Percentiles rank a stretch among this genome's conserved stretches.
These are phyloP conservation scores for Trichoderma virens DNA, from an alignment of 495 filamentous ascomycete species.

Conservation along the genomic window DNA sequence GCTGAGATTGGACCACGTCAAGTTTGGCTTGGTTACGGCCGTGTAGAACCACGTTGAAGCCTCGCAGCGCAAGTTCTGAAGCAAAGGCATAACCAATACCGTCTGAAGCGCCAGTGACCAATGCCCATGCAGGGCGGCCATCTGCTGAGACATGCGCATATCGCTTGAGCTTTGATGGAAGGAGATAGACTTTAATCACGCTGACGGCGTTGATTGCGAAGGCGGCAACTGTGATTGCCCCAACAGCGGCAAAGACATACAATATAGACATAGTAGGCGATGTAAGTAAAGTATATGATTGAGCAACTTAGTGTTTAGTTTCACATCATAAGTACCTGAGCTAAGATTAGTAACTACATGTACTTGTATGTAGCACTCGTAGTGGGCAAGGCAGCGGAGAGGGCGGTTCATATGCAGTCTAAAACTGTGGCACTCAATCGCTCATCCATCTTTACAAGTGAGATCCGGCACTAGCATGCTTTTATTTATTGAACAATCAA, in stretches of 20 bases:
- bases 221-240: not conserved
- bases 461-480: too few species aligned
- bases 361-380: too few species aligned
- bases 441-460: too few species aligned
- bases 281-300: too few species aligned
- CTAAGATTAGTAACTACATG: too few species aligned
- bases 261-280: too few species aligned
- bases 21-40: conserved; percentile 46
- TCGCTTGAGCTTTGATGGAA: not conserved
- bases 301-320: too few species aligned
- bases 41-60: conserved; percentile 53
- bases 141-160: not conserved
- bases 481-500: too few species aligned
- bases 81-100: conserved; percentile 50
- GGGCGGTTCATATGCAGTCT: too few species aligned
- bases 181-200: not conserved
- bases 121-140: conserved; percentile 39
- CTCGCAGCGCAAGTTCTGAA: conserved; percentile 40
- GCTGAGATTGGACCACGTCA: conserved; percentile 16
- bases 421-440: too few species aligned
- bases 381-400: too few species aligned
- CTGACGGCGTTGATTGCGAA: not conserved
- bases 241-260: not conserved
- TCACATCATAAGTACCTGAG: too few species aligned
- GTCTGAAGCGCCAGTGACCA: conserved; percentile 52